Evolutionary conservation across 2,329 filamentous ascomycete genomes (phyloP), one percentile per base, ranked within the genome.

Genomic region (Penicillium digitatum): DNA sequence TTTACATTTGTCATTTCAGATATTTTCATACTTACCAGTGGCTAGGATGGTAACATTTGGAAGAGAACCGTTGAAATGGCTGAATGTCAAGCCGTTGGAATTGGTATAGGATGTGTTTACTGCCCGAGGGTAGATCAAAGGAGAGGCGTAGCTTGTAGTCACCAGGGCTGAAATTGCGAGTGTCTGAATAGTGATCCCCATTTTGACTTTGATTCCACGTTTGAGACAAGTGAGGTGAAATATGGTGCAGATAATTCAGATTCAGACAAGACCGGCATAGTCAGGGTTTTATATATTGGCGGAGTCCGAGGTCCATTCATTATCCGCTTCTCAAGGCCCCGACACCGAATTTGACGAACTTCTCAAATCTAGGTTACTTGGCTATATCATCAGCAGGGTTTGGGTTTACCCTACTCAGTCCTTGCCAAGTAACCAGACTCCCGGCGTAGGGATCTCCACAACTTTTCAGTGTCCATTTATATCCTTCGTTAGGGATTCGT

Each of bases 41-140:
- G 65, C 64, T 11, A 67, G 57, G 29, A 67, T 56, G 42, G 65
- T 66, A 22, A 67, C 57, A 44, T 67, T 67, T 7, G 65, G 65
- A 10, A 67, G 59, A 22, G 55, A 61, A 20, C 58, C 37, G 34
- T 66, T 63, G 57, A 67, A 64, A 26, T 67, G 64, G 7, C 60
- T 65, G 37, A 66, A 67, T 27, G 63, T 65, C 27, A 67, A 34
- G 32, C 64, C 63, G 39, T 67, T 64, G 40, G 63, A 47, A 40
- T 66, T 66, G 55, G 64, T 66, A 39, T 61, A 62, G 18, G 59
- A 62, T 12, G 51, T 49, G 47, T 63, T 64, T 8, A 59, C 43
- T 37, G 55, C 55, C 27, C 63, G 63, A n/a, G 59, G 11, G 22
- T 57, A 46, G 24, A 66, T 35, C 20, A 65, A 52, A 20, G 65